Base-by-base conservation (phyloP, 371 early-diverging fungal genomes). In the Mortierella sp. region DNA sequence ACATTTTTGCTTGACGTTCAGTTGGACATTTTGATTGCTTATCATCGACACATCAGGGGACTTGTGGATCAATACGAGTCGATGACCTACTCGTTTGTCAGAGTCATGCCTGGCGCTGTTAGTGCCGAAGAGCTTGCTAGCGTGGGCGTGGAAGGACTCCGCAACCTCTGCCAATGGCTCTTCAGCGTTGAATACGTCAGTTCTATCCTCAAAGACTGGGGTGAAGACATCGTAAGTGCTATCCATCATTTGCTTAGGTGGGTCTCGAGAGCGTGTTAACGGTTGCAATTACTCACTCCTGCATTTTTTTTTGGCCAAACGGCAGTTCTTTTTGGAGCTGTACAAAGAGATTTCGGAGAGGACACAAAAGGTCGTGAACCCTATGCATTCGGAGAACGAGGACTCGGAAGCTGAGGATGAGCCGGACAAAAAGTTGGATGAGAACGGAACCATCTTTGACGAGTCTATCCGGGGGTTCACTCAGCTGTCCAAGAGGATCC, bases 261-360 rank as follows among this genome's bases (percentile, higher is more conserved):
- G 14, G 3, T n/a, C 27, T 56, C 27, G 27, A 56, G 54, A 18
- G 16, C 16, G 16, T 21, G 51, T 21, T 51, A 1, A 14, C 3
- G 4, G 2, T 2, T 16, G 32, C 55, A 35, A 6, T 18, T 5
- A 51, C 7, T 10, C 11, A 16, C 21, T 29, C 54, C 54, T 44
- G 72, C 21, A 27, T 63, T 35, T n/a, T 70, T 29, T 41, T 73
- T 49, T 74, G 77, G 63, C 41, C 77, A 56, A 29, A 12, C 32
- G 29, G 2, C 86, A 92, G 92, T 88, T 92, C 76, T 93, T 93
- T 70, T 77, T 94, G 44, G 90, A 90, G 46, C 74, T 94, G 78
- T 91, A 91, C 83, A 88, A 83, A 76, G 88, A 91, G 63, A 79
- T 90, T 2, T 88, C 83, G 12, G 81, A 82, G 63, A 84, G 78